A percentile compares a stretch with the other conserved stretches of the same genome.
Evolutionary conservation across 495 filamentous ascomycete genomes (phyloP).

Genomic region (Podospora bellae-mahoneyi): DNA sequence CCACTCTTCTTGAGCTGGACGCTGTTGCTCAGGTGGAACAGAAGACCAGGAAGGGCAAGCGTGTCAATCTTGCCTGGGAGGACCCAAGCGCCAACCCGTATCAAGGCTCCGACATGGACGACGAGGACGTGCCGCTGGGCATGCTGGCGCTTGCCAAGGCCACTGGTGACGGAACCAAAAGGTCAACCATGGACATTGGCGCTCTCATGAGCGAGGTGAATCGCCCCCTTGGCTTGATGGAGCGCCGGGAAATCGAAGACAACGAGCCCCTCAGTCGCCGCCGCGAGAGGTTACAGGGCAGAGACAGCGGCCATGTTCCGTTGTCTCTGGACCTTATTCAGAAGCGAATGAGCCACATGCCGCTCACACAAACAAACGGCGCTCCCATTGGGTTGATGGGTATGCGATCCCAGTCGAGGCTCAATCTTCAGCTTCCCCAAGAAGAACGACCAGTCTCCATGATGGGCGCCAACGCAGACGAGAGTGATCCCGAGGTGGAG

Average conservation of each 20-base stretch:
- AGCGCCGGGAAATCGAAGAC: slow-evolving; percentile 80
- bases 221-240: slow-evolving; percentile 80
- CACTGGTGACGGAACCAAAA: slow-evolving; percentile 34
- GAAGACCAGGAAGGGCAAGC: slow-evolving; percentile 66
- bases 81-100: slow-evolving; percentile 47
- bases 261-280: slow-evolving; percentile 82
- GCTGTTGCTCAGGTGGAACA: slow-evolving; percentile 85
- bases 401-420: slow-evolving; percentile 27
- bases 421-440: slow-evolving; percentile 20
- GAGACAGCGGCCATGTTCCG: slow-evolving; percentile 25
- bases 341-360: slow-evolving; percentile 44
- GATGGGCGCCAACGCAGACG: slow-evolving; percentile 18
- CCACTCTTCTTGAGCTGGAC: slow-evolving; percentile 87
- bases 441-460: slow-evolving; percentile 18
- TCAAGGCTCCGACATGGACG: slow-evolving; percentile 50
- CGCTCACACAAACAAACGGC: slow-evolving; percentile 25
- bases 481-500: slow-evolving; percentile 55
- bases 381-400: slow-evolving; percentile 12
- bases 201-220: slow-evolving; percentile 49
- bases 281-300: slow-evolving; percentile 70
- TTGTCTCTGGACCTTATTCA: slow-evolving; percentile 27
- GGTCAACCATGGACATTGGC: slow-evolving; percentile 43
- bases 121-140: slow-evolving; percentile 81
- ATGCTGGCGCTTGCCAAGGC: slow-evolving; percentile 67
- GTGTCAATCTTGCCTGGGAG: slow-evolving; percentile 88